Percentiles rank a stretch among this genome's conserved stretches.
Conservation (phyloP, 2,329 filamentous ascomycete species). For the Trichophyton rubrum region DNA sequence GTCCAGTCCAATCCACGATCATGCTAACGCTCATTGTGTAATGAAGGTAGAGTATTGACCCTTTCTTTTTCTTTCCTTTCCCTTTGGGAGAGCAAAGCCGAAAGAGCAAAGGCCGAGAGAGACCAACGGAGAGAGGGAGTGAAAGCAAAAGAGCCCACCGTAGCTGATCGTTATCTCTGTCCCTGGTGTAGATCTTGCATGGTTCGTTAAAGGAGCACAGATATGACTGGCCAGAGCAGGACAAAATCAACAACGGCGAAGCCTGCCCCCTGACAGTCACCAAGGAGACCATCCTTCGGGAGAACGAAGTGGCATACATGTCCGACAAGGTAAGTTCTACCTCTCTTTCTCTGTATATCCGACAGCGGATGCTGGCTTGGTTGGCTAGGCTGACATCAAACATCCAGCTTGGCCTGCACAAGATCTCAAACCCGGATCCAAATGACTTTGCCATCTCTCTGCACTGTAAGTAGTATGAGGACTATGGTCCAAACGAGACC, state of each 20-base stretch:
- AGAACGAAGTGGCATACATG: constrained; percentile 79
- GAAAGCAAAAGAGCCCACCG: background rate
- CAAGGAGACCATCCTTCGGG: constrained; percentile 53
- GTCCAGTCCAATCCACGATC: constrained; percentile 75
- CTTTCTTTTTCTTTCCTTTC: background rate
- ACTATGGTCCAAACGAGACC: background rate
- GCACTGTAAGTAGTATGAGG: constrained; percentile 45
- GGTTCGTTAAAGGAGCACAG: constrained; percentile 70
- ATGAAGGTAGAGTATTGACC: constrained; percentile 50
- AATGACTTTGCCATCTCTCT: constrained; percentile 70
- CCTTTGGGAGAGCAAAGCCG: background rate
- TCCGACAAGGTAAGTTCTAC: constrained; percentile 49
- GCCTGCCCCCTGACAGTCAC: constrained; percentile 48
- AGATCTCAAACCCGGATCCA: constrained; percentile 60
- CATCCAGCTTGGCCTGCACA: constrained; percentile 63
- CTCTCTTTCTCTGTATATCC: background rate
- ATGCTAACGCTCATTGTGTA: constrained; percentile 77
- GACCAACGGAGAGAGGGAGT: no score
- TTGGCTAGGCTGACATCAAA: background rate
- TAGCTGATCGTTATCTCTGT: background rate
- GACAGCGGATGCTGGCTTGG: background rate
- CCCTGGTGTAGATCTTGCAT: constrained; percentile 48
- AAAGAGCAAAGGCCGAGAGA: no score
- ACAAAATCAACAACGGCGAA: constrained; percentile 34
- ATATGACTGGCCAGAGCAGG: constrained; percentile 55